Conservation (phyloP, 2,329 filamentous ascomycete species). For the Pestalotiopsis fici region DNA sequence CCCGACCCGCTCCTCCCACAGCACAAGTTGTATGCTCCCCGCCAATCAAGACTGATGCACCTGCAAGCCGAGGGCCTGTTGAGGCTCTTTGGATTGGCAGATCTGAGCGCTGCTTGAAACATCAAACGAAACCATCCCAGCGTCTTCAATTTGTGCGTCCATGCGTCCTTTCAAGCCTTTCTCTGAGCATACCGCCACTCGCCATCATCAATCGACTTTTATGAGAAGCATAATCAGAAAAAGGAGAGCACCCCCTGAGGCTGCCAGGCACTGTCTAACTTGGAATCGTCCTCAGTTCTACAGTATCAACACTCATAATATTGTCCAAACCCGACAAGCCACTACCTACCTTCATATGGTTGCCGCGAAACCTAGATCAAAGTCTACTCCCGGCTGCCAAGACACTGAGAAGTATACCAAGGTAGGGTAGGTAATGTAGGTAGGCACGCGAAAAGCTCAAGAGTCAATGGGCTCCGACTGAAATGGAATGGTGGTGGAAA, state of each 20-base stretch:
- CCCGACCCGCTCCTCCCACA: neutral
- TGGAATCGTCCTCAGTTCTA: too few relatives aligned
- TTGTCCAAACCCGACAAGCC: too few relatives aligned
- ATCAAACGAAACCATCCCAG: conserved; percentile 13
- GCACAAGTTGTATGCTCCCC: neutral
- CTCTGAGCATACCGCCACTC: neutral
- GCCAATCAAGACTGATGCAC: neutral
- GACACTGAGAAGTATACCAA: neutral
- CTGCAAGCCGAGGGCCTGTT: neutral
- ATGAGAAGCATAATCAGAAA: neutral
- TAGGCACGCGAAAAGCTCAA: neutral
- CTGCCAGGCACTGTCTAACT: too few relatives aligned
- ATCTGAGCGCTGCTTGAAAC: conserved; percentile 12
- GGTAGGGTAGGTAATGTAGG: too few relatives aligned
- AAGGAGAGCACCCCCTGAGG: neutral
- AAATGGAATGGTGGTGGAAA: neutral
- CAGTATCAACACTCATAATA: too few relatives aligned
- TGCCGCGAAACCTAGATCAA: neutral
- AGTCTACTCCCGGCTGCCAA: neutral
- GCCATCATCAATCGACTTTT: neutral
- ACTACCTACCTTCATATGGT: neutral
- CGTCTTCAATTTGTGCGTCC: conserved; percentile 5
- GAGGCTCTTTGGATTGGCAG: conserved; percentile 11
- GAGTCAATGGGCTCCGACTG: neutral
- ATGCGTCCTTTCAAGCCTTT: neutral